A percentile compares a stretch with the other conserved stretches of the same genome.
These are phyloP conservation scores for Pichia californica DNA, from an alignment of 805 yeast species.

Conservation along the genomic window DNA sequence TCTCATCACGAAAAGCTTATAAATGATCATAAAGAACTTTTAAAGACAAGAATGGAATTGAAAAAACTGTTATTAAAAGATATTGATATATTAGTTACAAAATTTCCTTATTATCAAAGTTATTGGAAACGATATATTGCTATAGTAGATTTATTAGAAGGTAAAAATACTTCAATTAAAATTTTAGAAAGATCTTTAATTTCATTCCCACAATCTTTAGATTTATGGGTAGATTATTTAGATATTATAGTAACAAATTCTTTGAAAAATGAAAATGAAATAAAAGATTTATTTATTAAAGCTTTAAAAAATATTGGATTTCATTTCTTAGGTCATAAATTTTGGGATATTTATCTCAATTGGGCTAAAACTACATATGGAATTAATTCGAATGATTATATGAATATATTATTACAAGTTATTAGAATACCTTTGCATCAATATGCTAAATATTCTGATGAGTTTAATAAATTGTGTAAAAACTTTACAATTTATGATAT, in stretches of 20 bases:
- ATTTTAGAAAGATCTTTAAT: slow-evolving; percentile 40
- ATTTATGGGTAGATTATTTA: slow-evolving; percentile 63
- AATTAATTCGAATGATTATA: slow-evolving; percentile 32
- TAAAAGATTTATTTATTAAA: slow-evolving; percentile 39
- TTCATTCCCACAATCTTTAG: slow-evolving; percentile 52
- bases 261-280: slow-evolving; percentile 24
- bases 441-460: slow-evolving; percentile 68
- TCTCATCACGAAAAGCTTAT: slow-evolving; percentile 21
- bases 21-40: slow-evolving; percentile 15
- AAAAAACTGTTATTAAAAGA: slow-evolving; percentile 21
- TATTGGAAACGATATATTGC: slow-evolving; percentile 61
- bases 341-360: slow-evolving; percentile 77
- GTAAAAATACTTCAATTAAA: slow-evolving; percentile 43
- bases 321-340: slow-evolving; percentile 68
- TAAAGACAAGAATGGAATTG: slow-evolving; percentile 14
- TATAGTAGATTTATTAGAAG: slow-evolving; percentile 49
- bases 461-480: slow-evolving; percentile 35
- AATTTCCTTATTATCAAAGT: slow-evolving; percentile 52
- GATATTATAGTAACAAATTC: slow-evolving; percentile 42
- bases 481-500: slow-evolving; percentile 30
- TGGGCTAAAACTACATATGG: slow-evolving; percentile 41
- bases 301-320: slow-evolving; percentile 52
- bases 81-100: slow-evolving; percentile 37
- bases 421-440: slow-evolving; percentile 72
- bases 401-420: slow-evolving; percentile 38